Evolutionary conservation across 2,329 filamentous ascomycete species (phyloP), one percentile per base, ranked within the genome.

Genomic region (Neofusicoccum sp.): DNA sequence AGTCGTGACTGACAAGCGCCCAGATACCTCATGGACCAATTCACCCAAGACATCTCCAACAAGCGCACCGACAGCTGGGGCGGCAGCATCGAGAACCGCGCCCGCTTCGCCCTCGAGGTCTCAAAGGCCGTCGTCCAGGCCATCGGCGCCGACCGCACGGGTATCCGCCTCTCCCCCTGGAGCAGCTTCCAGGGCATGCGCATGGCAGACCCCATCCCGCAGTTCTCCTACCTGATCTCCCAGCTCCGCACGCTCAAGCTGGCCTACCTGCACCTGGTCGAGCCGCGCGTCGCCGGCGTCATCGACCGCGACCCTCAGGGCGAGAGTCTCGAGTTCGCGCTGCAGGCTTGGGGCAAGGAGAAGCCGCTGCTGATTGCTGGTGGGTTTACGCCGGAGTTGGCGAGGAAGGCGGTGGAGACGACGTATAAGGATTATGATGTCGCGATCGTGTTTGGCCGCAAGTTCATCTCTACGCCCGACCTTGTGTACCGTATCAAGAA

Each of bases 11-110:
- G 34, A 20, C 20, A 20, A 45, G 9, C 12, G 8, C 20, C 24
- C 47, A 87, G 87, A 3, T 91, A 90, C 67, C 77, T 91, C 1
- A 71, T 89, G 28, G 82, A 83, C 61, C 82, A 88, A 65, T 92
- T 91, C 71, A 75, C 88, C 8, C 87, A 85, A 64, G 81, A 83
- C 63, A 78, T 73, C 3, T 75, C 76, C 66, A 88, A 88, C 72
- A 76, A 76, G 51, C 78, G 85, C 1, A 82, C 73, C 3, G 81
- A 83, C 63, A 65, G 48, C 53, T 82, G 73, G 74, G 81, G 73
- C 6, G 80, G 80, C 14, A 78, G 73, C 48, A 67, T 82, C 12
- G 79, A 81, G 75, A 81, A 83, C 67, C 76, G 85, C 63, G 68
- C 79, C 56, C 71, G 82, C 38, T 81, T 87, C 63, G 77, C 74